phyloP scores from a whole-genome alignment of 768 basidiomycete species.

The Tylopilus felleus region DNA sequence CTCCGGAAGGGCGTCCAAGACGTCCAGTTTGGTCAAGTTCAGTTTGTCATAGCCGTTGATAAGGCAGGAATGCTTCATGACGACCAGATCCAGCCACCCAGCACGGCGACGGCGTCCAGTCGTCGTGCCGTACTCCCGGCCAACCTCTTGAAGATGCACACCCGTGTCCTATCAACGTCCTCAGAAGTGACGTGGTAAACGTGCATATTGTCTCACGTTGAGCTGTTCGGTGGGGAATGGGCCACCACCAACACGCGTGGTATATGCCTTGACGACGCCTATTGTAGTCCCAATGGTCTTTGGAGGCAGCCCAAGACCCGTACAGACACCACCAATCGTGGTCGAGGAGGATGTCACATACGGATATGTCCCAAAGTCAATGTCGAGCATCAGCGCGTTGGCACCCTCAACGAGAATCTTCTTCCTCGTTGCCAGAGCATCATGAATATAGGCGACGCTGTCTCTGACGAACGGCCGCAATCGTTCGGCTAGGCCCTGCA shows the following conservation, averaged over 20 bases:
- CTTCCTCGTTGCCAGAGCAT: constrained; percentile 72
- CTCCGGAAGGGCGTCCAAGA: constrained; percentile 79
- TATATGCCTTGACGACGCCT: constrained; percentile 97
- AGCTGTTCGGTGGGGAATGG: constrained; percentile 97
- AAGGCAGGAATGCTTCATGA: constrained; percentile 85
- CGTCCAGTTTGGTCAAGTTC: constrained; percentile 95
- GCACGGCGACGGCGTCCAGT: constrained; percentile 91
- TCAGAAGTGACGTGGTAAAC: background rate
- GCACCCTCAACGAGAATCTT: constrained; percentile 92
- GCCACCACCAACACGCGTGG: constrained; percentile 96
- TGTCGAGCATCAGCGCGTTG: constrained; percentile 97
- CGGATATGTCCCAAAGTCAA: constrained; percentile 98
- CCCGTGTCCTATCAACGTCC: constrained; percentile 60
- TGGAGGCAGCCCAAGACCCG: constrained; percentile 95
- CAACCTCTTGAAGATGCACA: constrained; percentile 88
- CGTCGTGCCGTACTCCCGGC: constrained; percentile 86
- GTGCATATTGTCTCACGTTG: constrained; percentile 52
- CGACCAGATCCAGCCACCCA: constrained; percentile 97
- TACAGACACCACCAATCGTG: constrained; percentile 92
- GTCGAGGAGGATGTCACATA: constrained; percentile 96
- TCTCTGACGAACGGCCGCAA: constrained; percentile 88
- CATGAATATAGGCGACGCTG: constrained; percentile 81
- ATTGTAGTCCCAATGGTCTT: constrained; percentile 80
- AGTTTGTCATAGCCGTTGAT: constrained; percentile 95
- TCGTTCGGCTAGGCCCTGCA: constrained; percentile 75